phyloP scores from a whole-genome alignment of 768 basidiomycete species.

The Naganishia vishniacii region DNA sequence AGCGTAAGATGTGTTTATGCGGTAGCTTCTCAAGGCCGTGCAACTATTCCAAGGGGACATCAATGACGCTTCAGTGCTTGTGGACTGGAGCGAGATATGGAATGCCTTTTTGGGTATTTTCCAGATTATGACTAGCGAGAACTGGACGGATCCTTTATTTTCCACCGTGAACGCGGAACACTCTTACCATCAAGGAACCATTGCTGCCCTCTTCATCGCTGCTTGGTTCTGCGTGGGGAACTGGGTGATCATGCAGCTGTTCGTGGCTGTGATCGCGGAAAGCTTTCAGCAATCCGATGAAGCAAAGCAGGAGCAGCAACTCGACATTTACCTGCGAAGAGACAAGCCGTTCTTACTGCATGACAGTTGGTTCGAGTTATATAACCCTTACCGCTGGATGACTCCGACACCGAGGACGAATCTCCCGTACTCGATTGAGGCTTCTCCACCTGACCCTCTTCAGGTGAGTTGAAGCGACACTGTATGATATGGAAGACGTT shows the following conservation, averaged over 20 bases:
- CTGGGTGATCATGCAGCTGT: constrained; percentile 76
- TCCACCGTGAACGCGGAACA: constrained; percentile 54
- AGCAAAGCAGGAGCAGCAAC: constrained; percentile 74
- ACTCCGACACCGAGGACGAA: constrained; percentile 57
- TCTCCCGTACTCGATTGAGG: not conserved
- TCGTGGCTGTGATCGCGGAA: constrained; percentile 94
- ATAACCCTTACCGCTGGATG: constrained; percentile 86
- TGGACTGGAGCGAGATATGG: not conserved
- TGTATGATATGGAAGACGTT: not conserved
- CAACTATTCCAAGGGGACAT: constrained; percentile 85
- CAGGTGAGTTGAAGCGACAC: not conserved
- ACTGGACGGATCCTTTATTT: constrained; percentile 57
- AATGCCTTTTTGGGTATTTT: not conserved
- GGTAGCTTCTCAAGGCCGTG: constrained; percentile 56
- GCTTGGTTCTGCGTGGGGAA: constrained; percentile 88
- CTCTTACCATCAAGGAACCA: constrained; percentile 61
- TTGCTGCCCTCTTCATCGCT: constrained; percentile 67
- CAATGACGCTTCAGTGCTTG: constrained; percentile 38
- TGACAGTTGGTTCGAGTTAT: constrained; percentile 63
- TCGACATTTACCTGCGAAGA: constrained; percentile 57
- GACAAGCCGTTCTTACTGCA: constrained; percentile 45
- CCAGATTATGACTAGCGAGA: constrained; percentile 84
- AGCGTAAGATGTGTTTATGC: too few species aligned
- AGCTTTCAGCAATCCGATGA: constrained; percentile 91
- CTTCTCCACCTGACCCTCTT: too few species aligned